Base-by-base conservation (phyloP, 345 rosid species). In the Diplotaxis tenuifolia region DNA sequence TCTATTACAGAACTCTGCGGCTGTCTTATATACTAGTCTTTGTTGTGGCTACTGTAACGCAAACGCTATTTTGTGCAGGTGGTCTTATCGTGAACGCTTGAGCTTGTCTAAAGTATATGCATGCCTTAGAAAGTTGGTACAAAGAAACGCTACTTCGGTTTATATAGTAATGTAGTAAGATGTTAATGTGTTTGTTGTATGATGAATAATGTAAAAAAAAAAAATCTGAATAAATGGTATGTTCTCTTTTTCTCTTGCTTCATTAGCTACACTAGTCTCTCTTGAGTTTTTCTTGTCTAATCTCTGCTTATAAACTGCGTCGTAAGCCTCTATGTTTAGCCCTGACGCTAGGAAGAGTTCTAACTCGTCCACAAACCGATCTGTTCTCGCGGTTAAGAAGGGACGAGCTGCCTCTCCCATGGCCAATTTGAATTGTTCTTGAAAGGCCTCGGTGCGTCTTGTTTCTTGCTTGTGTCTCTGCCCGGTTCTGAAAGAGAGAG, bases 271-370 rank as follows among this genome's bases (percentile, higher is more conserved):
- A 9, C 16, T 32, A 12, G 68, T 76, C 27, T 28, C 80, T 65
- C 73, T 69, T 19, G 75, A 74, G 29, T 63, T 21, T 70, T 80
- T 84, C 87, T 76, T 66, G 27, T 83, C 84, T 42, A 89, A 59
- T 7, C 75, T 74, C 64, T 74, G 85, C 73, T 59, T 71, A 62
- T 85, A 92, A 25, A 88, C 84, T 19, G 79, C 83, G 78, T 90
- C 99, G 19, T 85, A 95, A 15, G 96, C 96, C 62, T 86, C 91
- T 2, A 79, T 57, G 78, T 80, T 92, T 68, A 90, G 80, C 3
- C 94, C 96, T 0, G 96, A 84, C 45, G 87, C 96, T 7, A 90
- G 92, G 83, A 90, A 95, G 7, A 90, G 70, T 65, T 87, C 92
- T 45, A 89, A 10, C 74, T 90, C 96, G 0, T 80, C 53, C 68